phyloP scores from a whole-genome alignment of 306 rosid species.

The Ammopiptanthus mongolicus region DNA sequence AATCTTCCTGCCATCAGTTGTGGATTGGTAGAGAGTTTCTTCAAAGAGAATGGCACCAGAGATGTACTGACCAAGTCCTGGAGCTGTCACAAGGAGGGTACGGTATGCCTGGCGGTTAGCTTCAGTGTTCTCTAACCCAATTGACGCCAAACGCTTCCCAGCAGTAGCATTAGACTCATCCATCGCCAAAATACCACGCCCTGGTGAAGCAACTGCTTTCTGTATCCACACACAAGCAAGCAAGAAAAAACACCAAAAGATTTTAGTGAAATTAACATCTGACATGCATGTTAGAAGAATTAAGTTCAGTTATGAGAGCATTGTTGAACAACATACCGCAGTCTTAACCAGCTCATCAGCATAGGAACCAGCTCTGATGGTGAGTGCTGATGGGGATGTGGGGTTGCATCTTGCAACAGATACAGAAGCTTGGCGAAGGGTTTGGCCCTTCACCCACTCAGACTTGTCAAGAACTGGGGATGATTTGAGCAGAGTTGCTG shows the following conservation, averaged over 20 bases:
- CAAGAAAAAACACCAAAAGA: background rate
- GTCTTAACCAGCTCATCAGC: slow-evolving; percentile 92
- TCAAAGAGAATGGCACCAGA: slow-evolving; percentile 92
- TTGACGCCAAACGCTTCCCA: slow-evolving; percentile 92
- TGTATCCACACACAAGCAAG: slow-evolving; percentile 18
- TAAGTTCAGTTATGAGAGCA: background rate
- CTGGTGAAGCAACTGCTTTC: slow-evolving; percentile 86
- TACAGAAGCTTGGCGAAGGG: slow-evolving; percentile 62
- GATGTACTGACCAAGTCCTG: slow-evolving; percentile 71
- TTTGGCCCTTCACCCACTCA: slow-evolving; percentile 83
- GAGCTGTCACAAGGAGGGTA: slow-evolving; percentile 67
- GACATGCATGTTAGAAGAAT: background rate
- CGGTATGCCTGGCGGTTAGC: slow-evolving; percentile 92
- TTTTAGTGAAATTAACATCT: background rate
- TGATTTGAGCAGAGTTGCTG: slow-evolving; percentile 76
- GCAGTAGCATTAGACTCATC: slow-evolving; percentile 92
- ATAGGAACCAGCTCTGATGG: slow-evolving; percentile 72
- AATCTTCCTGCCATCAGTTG: slow-evolving; percentile 72
- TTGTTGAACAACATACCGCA: slow-evolving; percentile 66
- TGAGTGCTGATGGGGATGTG: slow-evolving; percentile 42
- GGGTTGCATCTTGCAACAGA: slow-evolving; percentile 57
- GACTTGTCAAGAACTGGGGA: slow-evolving; percentile 82
- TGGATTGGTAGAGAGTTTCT: slow-evolving; percentile 95
- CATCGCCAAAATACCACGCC: slow-evolving; percentile 95
- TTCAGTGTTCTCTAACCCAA: slow-evolving; percentile 89